phyloP scores from a whole-genome alignment of 2,329 filamentous ascomycete genomes.

The Trichoderma oligosporum region DNA sequence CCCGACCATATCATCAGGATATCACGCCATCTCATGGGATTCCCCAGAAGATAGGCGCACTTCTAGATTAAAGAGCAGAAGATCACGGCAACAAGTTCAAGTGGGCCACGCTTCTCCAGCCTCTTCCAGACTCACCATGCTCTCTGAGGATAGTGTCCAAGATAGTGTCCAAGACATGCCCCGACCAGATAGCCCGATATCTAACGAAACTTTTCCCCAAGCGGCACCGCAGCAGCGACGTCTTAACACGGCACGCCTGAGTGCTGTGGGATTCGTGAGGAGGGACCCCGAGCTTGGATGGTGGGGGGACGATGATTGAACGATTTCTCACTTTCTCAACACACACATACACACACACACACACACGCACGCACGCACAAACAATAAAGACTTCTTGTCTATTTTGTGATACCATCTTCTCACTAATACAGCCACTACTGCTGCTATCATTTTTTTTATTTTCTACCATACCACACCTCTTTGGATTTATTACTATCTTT shows the following conservation, averaged over 20 bases:
- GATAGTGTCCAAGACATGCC: slow-evolving; percentile 32
- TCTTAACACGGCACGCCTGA: slow-evolving; percentile 39
- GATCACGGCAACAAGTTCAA: neutral
- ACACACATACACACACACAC: neutral
- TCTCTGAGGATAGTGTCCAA: slow-evolving; percentile 23
- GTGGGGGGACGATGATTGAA: slow-evolving; percentile 42
- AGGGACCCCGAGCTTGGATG: slow-evolving; percentile 32
- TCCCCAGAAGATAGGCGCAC: slow-evolving; percentile 6
- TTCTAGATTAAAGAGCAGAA: neutral
- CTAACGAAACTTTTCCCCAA: slow-evolving; percentile 32
- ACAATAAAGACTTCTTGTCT: neutral
- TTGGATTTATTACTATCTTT: neutral
- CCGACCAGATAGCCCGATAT: slow-evolving; percentile 42
- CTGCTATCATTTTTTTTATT: too few relatives aligned
- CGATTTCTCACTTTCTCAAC: neutral
- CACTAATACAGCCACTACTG: neutral
- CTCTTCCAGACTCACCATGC: slow-evolving; percentile 6
- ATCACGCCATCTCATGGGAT: slow-evolving; percentile 15
- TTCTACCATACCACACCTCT: neutral
- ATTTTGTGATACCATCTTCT: neutral
- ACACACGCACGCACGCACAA: neutral
- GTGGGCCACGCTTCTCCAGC: neutral
- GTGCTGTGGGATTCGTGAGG: slow-evolving; percentile 30
- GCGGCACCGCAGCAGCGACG: slow-evolving; percentile 24
- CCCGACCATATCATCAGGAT: slow-evolving; percentile 8